These are phyloP conservation scores for Botrytis sinoallii DNA, from an alignment of 2,329 filamentous ascomycete genomes.

Conservation along the genomic window DNA sequence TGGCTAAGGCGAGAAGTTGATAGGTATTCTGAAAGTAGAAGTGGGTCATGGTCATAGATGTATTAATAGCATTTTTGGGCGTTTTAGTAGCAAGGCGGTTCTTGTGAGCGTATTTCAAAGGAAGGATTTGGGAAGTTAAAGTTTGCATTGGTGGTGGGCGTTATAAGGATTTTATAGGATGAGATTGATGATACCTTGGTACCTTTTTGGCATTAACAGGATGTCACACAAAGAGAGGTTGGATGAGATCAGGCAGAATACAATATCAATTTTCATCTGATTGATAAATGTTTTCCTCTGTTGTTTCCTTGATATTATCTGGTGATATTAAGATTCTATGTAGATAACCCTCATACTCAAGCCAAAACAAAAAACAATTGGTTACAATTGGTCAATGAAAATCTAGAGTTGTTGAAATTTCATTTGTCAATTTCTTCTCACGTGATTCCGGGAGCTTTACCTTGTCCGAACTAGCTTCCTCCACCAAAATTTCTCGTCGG, in stretches of 20 bases:
- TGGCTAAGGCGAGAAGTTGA: constrained; percentile 35
- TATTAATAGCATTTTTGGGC: constrained; percentile 19
- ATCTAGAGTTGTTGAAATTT: not conserved
- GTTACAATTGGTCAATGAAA: not conserved
- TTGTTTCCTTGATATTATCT: not conserved
- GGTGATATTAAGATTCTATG: too few species aligned
- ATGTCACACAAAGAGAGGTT: not conserved
- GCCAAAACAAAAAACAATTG: not conserved
- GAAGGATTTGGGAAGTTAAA: constrained; percentile 17
- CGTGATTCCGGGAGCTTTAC: constrained; percentile 8
- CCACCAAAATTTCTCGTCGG: constrained; percentile 21
- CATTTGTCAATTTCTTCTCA: not conserved
- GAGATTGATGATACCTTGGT: constrained; percentile 22
- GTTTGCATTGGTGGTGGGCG: constrained; percentile 26
- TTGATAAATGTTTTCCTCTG: too few species aligned
- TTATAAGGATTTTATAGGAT: constrained; percentile 22
- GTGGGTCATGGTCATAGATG: constrained; percentile 29
- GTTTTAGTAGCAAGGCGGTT: constrained; percentile 13
- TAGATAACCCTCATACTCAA: not conserved
- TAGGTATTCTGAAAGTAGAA: constrained; percentile 29
- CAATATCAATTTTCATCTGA: not conserved
- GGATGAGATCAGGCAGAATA: not conserved
- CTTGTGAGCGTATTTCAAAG: constrained; percentile 9
- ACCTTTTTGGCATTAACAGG: constrained; percentile 20
- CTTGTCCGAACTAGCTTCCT: constrained; percentile 11